Conservation (phyloP, 2,329 filamentous ascomycete species). For the Domatiomyces catenatus region DNA sequence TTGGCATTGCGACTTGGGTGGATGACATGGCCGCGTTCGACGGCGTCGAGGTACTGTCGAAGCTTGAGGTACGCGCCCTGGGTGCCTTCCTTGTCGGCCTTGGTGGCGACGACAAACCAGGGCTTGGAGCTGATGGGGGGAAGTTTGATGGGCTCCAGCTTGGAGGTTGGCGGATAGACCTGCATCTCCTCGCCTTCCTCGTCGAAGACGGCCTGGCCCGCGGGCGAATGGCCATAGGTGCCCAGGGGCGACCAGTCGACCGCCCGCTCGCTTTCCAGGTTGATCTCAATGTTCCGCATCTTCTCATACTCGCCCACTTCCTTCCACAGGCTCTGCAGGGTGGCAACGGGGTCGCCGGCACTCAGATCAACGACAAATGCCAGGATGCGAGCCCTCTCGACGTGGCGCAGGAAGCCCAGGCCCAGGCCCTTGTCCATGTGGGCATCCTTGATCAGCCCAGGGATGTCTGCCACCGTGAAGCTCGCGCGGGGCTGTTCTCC, state of each 20-base stretch:
- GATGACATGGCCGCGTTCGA: conserved; percentile 45
- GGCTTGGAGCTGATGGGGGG: conserved; percentile 83
- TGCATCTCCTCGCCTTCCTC: conserved; percentile 10
- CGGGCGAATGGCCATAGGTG: conserved; percentile 4
- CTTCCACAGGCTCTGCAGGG: conserved; percentile 69
- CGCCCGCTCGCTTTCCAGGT: conserved; percentile 47
- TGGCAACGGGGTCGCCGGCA: conserved; percentile 61
- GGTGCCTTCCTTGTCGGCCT: conserved; percentile 67
- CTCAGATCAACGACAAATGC: conserved; percentile 85
- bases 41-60: conserved; percentile 51
- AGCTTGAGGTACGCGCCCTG: conserved; percentile 60
- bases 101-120: conserved; percentile 90
- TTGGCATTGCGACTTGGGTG: conserved; percentile 62
- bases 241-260: conserved; percentile 34
- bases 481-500: conserved; percentile 49
- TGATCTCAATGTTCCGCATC: conserved; percentile 56
- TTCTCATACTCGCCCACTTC: conserved; percentile 83
- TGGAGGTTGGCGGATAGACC: conserved; percentile 11
- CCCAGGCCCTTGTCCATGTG: conserved; percentile 85
- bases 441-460: conserved; percentile 79
- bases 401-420: conserved; percentile 79
- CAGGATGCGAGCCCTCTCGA: conserved; percentile 82
- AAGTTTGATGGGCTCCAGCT: conserved; percentile 33
- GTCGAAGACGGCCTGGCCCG: conserved; percentile 4
- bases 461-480: conserved; percentile 92